phyloP scores from a whole-genome alignment of 257 asterid genomes.

The Fraxinus quadrangulata region DNA sequence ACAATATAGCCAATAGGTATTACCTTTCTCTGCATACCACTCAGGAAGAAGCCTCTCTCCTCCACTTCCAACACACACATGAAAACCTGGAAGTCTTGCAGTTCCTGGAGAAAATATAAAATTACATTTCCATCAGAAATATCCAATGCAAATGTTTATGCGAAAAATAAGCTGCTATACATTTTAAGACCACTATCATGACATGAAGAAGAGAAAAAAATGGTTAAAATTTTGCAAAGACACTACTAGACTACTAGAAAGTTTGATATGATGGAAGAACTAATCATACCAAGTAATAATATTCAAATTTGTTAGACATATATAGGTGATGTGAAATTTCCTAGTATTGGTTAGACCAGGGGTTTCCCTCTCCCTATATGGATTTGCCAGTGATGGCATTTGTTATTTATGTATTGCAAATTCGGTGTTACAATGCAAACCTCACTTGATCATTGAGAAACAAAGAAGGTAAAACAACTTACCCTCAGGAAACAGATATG shows the following conservation, averaged over 20 bases:
- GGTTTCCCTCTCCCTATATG: background rate
- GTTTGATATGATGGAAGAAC: background rate
- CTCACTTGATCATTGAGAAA: conserved; percentile 1
- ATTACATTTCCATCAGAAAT: conserved; percentile 20
- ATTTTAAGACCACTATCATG: background rate
- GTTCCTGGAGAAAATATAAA: conserved; percentile 56
- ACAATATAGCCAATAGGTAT: background rate
- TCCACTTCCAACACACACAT: conserved; percentile 94
- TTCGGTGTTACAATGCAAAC: conserved; percentile 1
- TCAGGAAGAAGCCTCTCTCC: conserved; percentile 96
- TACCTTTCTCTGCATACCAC: conserved; percentile 96
- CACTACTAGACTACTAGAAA: background rate
- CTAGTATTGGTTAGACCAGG: background rate
- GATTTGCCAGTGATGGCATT: conserved; percentile 2
- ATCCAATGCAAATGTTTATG: conserved; percentile 8
- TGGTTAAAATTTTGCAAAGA: background rate
- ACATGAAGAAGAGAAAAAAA: background rate
- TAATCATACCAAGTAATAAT: no score
- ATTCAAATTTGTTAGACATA: no score
- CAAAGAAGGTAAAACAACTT: conserved; percentile 37
- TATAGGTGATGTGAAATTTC: background rate
- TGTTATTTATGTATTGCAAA: conserved; percentile 3
- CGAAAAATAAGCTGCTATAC: background rate
- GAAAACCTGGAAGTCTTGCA: conserved; percentile 97
- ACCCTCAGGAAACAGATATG: conserved; percentile 93